Evolutionary conservation across 441 rosid species (phyloP).

Genomic region (Adansonia gregorii): DNA sequence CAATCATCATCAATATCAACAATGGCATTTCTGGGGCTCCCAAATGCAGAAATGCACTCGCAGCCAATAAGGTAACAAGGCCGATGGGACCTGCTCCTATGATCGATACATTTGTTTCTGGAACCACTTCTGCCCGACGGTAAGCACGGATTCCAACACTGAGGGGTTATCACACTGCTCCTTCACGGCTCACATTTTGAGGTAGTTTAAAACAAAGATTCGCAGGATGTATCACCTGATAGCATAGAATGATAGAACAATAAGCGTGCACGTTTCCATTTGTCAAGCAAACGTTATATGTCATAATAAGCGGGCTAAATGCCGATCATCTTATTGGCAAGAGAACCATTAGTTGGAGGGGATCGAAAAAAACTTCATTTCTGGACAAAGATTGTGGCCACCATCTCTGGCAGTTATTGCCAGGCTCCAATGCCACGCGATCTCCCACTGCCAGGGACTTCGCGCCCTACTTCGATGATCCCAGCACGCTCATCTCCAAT

Average conservation of each 20-base stretch:
- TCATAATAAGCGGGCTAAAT: neutral
- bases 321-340: conserved; percentile 44
- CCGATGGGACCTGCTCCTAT: conserved; percentile 52
- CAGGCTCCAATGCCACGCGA: conserved; percentile 30
- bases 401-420: conserved; percentile 39
- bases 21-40: conserved; percentile 36
- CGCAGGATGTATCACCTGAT: conserved; percentile 49
- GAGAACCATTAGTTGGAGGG: conserved; percentile 50
- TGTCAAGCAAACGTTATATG: neutral
- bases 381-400: conserved; percentile 44
- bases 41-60: conserved; percentile 40
- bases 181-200: conserved; percentile 47
- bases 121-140: conserved; percentile 38
- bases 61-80: conserved; percentile 42
- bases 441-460: conserved; percentile 41
- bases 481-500: conserved; percentile 53
- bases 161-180: conserved; percentile 48
- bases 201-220: conserved; percentile 44
- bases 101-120: conserved; percentile 44
- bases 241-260: neutral
- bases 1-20: conserved; percentile 41
- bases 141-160: conserved; percentile 50
- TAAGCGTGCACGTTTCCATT: neutral
- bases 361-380: conserved; percentile 46
- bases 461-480: conserved; percentile 45